Base-by-base conservation (phyloP, 192 early-diverging fungal species). In the Backusella luteola region DNA sequence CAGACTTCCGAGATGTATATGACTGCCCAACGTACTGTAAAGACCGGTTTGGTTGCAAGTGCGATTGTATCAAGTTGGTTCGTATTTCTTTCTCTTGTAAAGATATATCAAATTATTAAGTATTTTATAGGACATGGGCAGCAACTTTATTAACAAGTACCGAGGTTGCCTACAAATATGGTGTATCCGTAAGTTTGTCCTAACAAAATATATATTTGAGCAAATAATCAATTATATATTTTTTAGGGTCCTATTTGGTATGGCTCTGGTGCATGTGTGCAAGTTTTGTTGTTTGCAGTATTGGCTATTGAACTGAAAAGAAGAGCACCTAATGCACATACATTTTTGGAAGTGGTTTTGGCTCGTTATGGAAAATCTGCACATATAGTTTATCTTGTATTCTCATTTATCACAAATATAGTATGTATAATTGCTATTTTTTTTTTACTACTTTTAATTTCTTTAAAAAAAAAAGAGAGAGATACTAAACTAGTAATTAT, bases 271-370 rank as follows among this genome's bases (percentile, higher is more conserved):
- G 92, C 92, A 19, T 82, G 84, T 36, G 83, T 94, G 4, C 91
- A 93, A 79, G 91, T 93, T 34, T 71, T 94, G 2, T 74, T 93
- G 34, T 93, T 93, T 53, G 90, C 91, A 21, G 87, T 93, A 15
- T 80, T 93, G 59, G 91, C 91, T n/a, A 93, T 93, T 67, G 90
- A 92, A 67, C 69, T 93, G 7, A 93, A 93, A 74, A 85, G 90
- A 72, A 85, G 87, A 68, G 92, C 91, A 52, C 92, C 91, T 4
- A 93, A 93, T 71, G 90, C 90, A 14, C 92, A 93, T 73, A 93
- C 91, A 5, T 92, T 94, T 67, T 72, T 93, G 2, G 91, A 93
- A 76, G 91, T 93, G 68, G 85, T 93, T 44, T 81, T 82, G 36
- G 88, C 81, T 34, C 87, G 91, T 32, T 93, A 93, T 70, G 91